Conservation (phyloP, 106 monocot species). For the Chionographis japonica region DNA sequence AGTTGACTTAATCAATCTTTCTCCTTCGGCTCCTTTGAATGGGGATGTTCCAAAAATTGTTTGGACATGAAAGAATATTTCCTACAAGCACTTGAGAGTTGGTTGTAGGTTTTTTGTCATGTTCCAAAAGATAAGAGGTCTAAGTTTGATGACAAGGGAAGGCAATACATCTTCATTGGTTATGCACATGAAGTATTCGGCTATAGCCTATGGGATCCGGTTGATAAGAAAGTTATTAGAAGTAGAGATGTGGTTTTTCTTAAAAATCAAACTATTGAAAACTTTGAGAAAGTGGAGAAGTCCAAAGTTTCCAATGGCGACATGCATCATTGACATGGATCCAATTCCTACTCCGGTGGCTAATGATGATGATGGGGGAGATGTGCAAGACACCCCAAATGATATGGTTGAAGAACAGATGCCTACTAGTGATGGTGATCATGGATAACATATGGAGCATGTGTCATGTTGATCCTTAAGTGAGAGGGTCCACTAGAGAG, state of each 20-base stretch:
- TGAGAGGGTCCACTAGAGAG: background rate
- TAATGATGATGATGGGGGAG: no score
- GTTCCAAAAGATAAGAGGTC: slow-evolving; percentile 4
- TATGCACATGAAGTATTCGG: slow-evolving; percentile 8
- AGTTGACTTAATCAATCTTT: slow-evolving; percentile 8
- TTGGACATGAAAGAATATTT: no score
- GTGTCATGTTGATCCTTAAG: background rate
- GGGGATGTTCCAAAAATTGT: slow-evolving; percentile 5
- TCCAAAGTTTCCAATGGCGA: background rate
- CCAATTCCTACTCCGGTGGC: background rate
- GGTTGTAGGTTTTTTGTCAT: slow-evolving; percentile 9
- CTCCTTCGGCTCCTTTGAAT: background rate
- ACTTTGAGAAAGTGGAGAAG: background rate
- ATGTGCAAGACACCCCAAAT: no score
- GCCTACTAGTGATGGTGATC: no score
- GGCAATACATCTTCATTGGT: no score
- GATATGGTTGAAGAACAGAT: no score
- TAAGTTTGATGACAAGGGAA: no score
- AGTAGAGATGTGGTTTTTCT: no score
- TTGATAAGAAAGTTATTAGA: no score
- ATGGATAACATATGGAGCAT: background rate
- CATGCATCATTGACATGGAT: background rate
- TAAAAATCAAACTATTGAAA: no score
- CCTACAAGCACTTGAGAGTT: slow-evolving; percentile 1
- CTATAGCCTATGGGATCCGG: background rate